These are phyloP conservation scores for Aspergillus cristatus DNA, from an alignment of 495 filamentous ascomycete genomes.

Conservation along the genomic window DNA sequence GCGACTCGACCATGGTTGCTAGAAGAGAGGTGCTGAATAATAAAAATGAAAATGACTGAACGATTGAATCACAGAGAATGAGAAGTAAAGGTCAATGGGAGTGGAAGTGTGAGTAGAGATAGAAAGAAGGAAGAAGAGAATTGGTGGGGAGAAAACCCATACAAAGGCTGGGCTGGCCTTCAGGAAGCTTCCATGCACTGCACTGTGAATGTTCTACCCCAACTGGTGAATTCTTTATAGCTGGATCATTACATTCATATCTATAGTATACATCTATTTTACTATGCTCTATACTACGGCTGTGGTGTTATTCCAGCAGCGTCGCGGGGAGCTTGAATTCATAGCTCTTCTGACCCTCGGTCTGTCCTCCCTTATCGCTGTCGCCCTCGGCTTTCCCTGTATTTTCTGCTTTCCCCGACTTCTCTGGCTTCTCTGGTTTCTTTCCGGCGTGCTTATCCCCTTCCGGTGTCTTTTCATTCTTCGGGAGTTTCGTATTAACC, in stretches of 20 bases:
- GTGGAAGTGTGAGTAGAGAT: conserved; percentile 3
- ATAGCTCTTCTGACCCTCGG: conserved; percentile 2
- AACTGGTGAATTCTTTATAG: neutral
- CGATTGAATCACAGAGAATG: neutral
- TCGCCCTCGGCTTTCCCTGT: no score
- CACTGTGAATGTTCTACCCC: neutral
- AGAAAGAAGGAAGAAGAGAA: conserved; percentile 7
- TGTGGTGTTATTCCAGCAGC: conserved; percentile 24
- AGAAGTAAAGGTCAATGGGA: neutral
- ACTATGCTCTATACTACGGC: conserved; percentile 3
- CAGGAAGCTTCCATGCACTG: conserved; percentile 37
- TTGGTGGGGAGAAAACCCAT: conserved; percentile 1
- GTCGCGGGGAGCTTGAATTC: conserved; percentile 33
- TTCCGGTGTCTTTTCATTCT: conserved; percentile 33
- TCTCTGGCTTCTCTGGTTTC: conserved; percentile 9
- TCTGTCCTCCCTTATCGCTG: no score
- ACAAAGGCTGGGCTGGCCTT: conserved; percentile 11
- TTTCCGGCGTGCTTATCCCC: conserved; percentile 15
- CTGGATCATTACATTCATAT: conserved; percentile 7
- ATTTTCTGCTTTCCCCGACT: conserved; percentile 8
- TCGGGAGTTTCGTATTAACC: conserved; percentile 52
- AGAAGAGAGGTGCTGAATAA: neutral
- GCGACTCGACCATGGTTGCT: conserved; percentile 27
- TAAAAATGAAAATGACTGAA: neutral
- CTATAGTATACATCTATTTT: conserved; percentile 6